These are phyloP conservation scores for Trametes cingulata DNA, from an alignment of 768 basidiomycete genomes.

Conservation along the genomic window DNA sequence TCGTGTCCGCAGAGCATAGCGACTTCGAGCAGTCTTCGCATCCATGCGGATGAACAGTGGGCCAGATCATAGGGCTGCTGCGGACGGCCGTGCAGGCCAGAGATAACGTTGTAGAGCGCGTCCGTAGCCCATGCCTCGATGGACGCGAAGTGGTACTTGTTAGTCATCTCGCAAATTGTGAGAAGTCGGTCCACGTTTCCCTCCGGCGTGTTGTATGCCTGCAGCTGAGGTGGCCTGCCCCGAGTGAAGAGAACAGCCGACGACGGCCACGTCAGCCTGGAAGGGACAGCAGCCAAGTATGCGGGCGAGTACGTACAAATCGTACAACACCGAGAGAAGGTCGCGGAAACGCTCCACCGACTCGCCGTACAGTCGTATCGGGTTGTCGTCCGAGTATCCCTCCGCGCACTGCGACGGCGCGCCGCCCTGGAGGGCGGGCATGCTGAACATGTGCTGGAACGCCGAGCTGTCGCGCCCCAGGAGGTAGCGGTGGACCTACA, in stretches of 20 bases:
- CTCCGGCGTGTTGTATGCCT: constrained; percentile 32
- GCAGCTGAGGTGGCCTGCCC: constrained; percentile 22
- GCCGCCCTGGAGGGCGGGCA: constrained; percentile 13
- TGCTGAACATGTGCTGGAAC: constrained; percentile 34
- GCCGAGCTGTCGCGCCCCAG: constrained; percentile 34
- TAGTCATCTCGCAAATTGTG: constrained; percentile 42
- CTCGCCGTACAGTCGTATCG: constrained; percentile 41
- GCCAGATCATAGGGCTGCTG: constrained; percentile 23
- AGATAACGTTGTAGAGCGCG: constrained; percentile 34
- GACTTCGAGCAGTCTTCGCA: constrained; percentile 38
- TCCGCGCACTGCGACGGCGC: constrained; percentile 18
- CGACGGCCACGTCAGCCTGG: not conserved
- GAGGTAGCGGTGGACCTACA: constrained; percentile 33
- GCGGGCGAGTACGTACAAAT: constrained; percentile 35
- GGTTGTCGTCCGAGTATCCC: constrained; percentile 34
- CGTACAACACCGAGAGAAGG: constrained; percentile 41
- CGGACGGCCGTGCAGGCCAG: constrained; percentile 28
- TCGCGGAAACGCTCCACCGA: constrained; percentile 40
- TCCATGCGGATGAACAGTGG: constrained; percentile 32
- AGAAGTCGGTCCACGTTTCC: constrained; percentile 39
- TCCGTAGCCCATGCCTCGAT: constrained; percentile 40
- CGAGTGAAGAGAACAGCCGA: not conserved
- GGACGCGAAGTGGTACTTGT: constrained; percentile 40
- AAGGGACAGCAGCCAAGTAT: not conserved
- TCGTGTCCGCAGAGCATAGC: constrained; percentile 34